Base-by-base conservation (phyloP, 768 basidiomycete genomes). In the Rhizopogon rudus region DNA sequence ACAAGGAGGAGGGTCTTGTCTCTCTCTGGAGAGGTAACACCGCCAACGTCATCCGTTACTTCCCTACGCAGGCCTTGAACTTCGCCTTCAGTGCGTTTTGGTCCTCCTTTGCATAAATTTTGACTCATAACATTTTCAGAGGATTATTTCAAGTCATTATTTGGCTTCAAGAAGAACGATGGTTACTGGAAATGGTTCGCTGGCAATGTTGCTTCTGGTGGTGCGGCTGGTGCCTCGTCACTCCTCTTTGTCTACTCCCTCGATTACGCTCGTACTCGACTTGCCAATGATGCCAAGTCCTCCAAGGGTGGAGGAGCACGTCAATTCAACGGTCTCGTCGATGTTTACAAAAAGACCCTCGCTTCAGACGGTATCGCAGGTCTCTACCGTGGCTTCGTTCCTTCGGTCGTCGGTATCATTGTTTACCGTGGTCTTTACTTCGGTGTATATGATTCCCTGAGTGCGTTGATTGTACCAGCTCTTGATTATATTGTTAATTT, bases 21-120 rank as follows among this genome's bases (percentile, higher is more conserved):
- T 90, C 97, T 20, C 80, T 99, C 69, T 98, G 97, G 97, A 81
- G 97, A 79, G 97, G 97, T 75, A 99, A 99, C 87, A 98, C 96
- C 56, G 96, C 97, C 84, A 99, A 99, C 79, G 97, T 99, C 77
- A 97, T 99, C 80, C 95, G 97, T 73, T 99, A 99, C 90, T 99
- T 99, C 93, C 97, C 97, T 51, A 99, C 97, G 55, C 96, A 99
- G 75, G 97, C 97, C 40, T 78, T 98, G 66, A 99, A 99, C 91
- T 98, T 99, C 68, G 96, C 96, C 72, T 98, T 98, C 89, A 98
- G 91, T 97, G 65, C 65, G 93, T 84, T 41, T 48, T 56, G 17
- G 12, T 22, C 22, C 22, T 1, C 1, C 14, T 40, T 0, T 37
- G n/a, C 40, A 14, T 31, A 6, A 45, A 12, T 17, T 37, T 2